Evolutionary conservation across 2,329 filamentous ascomycete genomes (phyloP).

Genomic region (Botrytis deweyae): DNA sequence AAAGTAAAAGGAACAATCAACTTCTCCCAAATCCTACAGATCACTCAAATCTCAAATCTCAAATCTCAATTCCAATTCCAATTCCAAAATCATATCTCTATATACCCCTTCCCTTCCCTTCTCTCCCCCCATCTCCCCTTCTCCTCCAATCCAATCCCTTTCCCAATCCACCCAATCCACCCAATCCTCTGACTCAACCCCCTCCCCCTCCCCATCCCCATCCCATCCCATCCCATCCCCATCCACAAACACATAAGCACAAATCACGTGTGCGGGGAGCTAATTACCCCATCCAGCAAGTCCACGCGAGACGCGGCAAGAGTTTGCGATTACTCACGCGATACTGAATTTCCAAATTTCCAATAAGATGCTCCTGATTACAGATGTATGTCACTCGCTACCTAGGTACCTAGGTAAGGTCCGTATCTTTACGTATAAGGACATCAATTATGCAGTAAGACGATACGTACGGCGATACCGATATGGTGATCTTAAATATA

Average conservation of each 20-base stretch:
- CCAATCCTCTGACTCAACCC: not conserved
- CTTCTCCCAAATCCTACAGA: not conserved
- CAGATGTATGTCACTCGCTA: no score
- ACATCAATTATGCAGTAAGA: no score
- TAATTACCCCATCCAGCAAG: not conserved
- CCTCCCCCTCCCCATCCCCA: not conserved
- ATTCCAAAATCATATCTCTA: not conserved
- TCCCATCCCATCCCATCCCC: not conserved
- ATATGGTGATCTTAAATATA: not conserved
- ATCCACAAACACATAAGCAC: not conserved
- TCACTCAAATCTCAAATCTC: not conserved
- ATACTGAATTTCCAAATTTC: not conserved
- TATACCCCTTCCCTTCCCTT: not conserved
- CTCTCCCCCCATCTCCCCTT: no score
- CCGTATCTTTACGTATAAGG: no score
- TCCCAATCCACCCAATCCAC: not conserved
- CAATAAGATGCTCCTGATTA: not conserved
- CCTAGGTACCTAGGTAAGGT: no score
- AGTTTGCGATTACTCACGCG: not conserved
- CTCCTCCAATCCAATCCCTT: not conserved
- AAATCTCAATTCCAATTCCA: no score
- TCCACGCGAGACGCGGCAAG: not conserved
- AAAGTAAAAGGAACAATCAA: not conserved
- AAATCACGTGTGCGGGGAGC: not conserved
- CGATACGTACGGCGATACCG: not conserved